These are phyloP conservation scores for Exophiala sideris DNA, from an alignment of 2,329 filamentous ascomycete genomes.

Conservation along the genomic window DNA sequence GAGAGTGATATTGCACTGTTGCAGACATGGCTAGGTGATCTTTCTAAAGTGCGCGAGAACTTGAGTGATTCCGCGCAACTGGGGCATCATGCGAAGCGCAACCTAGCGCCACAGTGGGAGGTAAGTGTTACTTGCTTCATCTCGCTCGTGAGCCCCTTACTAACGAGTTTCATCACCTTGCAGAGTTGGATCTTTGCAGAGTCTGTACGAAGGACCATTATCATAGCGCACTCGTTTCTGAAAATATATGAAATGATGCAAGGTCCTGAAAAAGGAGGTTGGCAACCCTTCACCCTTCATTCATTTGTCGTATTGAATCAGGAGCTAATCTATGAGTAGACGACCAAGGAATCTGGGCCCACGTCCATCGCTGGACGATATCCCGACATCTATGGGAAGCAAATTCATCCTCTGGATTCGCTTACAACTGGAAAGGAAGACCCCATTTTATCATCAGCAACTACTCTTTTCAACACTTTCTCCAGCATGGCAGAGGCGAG, in stretches of 20 bases:
- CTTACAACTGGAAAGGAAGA: neutral
- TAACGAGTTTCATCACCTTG: neutral
- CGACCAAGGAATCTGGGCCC: neutral
- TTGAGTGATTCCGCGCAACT: neutral
- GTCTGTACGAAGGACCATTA: slow-evolving; percentile 1
- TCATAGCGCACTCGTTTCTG: slow-evolving; percentile 1
- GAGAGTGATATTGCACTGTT: neutral
- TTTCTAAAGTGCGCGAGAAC: slow-evolving; percentile 2
- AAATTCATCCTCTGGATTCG: neutral
- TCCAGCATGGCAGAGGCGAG: neutral
- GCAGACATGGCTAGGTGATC: slow-evolving; percentile 1
- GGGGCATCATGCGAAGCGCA: too few species aligned
- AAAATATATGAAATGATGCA: slow-evolving; percentile 1
- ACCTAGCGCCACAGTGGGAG: neutral
- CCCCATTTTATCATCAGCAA: slow-evolving; percentile 2
- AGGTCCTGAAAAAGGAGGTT: neutral
- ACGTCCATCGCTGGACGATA: neutral
- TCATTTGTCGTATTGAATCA: neutral
- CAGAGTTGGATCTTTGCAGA: slow-evolving; percentile 5
- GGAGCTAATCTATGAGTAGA: neutral
- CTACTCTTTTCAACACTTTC: neutral
- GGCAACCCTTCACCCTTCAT: neutral
- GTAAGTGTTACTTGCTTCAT: neutral
- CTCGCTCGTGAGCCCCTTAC: neutral
- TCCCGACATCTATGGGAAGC: slow-evolving; percentile 5